Evolutionary conservation across 2,329 filamentous ascomycete genomes (phyloP), one percentile per base, ranked within the genome.

Genomic region (Orbilia quercus): DNA sequence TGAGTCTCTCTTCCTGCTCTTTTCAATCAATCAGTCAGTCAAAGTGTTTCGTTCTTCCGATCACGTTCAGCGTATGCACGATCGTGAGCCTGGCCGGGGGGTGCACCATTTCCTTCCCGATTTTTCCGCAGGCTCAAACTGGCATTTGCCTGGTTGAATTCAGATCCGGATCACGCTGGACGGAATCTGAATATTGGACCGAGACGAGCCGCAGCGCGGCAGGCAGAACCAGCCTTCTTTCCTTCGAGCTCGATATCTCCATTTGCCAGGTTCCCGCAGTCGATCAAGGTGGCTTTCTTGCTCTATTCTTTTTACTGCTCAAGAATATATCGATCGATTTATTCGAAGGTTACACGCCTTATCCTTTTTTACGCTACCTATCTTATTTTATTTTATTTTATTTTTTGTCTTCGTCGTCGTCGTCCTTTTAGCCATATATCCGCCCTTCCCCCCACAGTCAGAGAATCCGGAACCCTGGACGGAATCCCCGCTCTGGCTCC

Each of bases 41-140:
- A 28, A 36, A 36, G n/a, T 20, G 22, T 38, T 38, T 25, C n/a
- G n/a, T 54, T 22, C 28, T 42, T 23, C 20, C 28, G 22, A 28
- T 42, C 45, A 18, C 23, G 23, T 47, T 25, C 51, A 40, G 38
- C 14, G 34, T 34, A 48, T 25, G 55, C 7, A 20, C 42, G 55
- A 22, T 54, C 25, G 36, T 64, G 58, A 62, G 38, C 28, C 62
- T 40, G 44, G 42, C 28, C 44, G 45, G 42, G 62, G 42, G 47
- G 28, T 44, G 28, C 7, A n/a, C 12, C 50, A 42, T 48, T 63
- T 57, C 44, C 65, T 70, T 70, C 65, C 65, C 65, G 65, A 62
- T 70, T 70, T 71, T 71, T 64, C 66, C 66, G 66, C 57, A 63
- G 66, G 50, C 58, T 53, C 64, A 48, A 69, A 51, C 44, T 53